Evolutionary conservation across 805 yeast genomes (phyloP), one percentile per base, ranked within the genome.

Genomic region (Candida qinlingensis): DNA sequence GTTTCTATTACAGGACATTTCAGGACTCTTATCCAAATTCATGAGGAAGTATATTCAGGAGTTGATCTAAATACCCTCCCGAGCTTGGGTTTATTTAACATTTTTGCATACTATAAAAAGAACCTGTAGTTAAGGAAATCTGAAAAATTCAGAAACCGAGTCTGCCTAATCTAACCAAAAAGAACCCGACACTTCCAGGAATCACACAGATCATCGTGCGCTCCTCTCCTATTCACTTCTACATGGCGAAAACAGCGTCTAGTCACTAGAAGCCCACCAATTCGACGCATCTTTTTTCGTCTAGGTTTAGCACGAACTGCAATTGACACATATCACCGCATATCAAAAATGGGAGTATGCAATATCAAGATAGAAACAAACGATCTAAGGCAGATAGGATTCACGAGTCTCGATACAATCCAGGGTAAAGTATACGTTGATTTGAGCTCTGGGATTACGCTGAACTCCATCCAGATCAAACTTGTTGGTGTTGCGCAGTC

Each of bases 401-500:
- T 72, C 57, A 75, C 81, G 34, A 76, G 74, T 51, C 58, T 70
- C 50, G 82, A 77, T 48, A 58, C 62, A 7, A 61, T 78, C 9
- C 48, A 60, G 35, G 83, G 82, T 0, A 53, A 48, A 4, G 73
- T 78, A 2, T 54, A 56, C 11, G 61, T 77, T 45, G 62, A 62
- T 12, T 74, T 70, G 6, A 62, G 70, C 8, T 60, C 69, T 1
- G 67, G 76, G 5, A 60, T 74, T 11, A 54, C 75, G 0, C 56
- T 77, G 35, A 69, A 69, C 33, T 66, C 66, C 45, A 73, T 78
- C 29, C 74, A 72, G 51, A 79, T 77, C 37, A 76, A 76, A 52
- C 62, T 77, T 8, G 78, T 76, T 54, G 82, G 81, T 3, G 55
- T 76, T 0, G 62, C 79, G 7, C 63, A 56, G 42, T 64, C 79